Conservation (phyloP, 805 yeast species). For the Helenozyma rhizophorensis region DNA sequence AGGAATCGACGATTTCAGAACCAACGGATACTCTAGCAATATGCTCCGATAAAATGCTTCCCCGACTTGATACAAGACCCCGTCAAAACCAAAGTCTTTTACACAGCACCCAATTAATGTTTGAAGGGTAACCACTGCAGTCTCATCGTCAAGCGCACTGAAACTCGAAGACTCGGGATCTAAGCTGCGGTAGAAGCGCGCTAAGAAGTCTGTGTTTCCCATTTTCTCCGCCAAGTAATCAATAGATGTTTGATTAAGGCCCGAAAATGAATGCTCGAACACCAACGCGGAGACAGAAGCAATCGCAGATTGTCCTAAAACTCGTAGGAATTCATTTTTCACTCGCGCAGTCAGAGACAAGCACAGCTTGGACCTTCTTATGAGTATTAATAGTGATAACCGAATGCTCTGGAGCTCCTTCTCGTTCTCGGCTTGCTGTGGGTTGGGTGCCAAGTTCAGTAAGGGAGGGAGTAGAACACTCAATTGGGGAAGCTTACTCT, state of each 20-base stretch:
- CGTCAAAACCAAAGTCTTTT: slow-evolving; percentile 78
- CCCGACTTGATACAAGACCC: slow-evolving; percentile 57
- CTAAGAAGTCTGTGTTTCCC: slow-evolving; percentile 35
- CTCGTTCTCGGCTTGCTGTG: slow-evolving; percentile 8
- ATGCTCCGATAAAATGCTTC: slow-evolving; percentile 63
- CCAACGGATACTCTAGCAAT: slow-evolving; percentile 60
- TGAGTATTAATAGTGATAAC: slow-evolving; percentile 16
- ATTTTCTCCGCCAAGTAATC: slow-evolving; percentile 47
- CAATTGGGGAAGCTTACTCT: not conserved
- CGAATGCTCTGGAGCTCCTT: slow-evolving; percentile 6
- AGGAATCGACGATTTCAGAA: slow-evolving; percentile 38
- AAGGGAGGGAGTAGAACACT: slow-evolving; percentile 10
- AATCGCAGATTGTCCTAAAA: slow-evolving; percentile 55
- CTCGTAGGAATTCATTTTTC: slow-evolving; percentile 37
- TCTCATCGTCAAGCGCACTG: slow-evolving; percentile 41
- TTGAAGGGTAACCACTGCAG: slow-evolving; percentile 52
- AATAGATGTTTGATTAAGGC: slow-evolving; percentile 50
- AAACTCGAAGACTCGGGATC: slow-evolving; percentile 36
- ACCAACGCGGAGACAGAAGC: slow-evolving; percentile 55
- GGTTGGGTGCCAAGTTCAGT: slow-evolving; percentile 2
- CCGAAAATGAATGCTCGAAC: slow-evolving; percentile 58
- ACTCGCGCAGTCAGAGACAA: slow-evolving; percentile 38
- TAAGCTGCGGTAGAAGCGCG: slow-evolving; percentile 43
- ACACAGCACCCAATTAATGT: slow-evolving; percentile 65
- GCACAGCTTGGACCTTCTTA: slow-evolving; percentile 64